Percentiles rank a stretch among this genome's conserved stretches.
Evolutionary conservation across 352 stramenopile genomes (phyloP).

Genomic region (Phytopythium ostracodes): DNA sequence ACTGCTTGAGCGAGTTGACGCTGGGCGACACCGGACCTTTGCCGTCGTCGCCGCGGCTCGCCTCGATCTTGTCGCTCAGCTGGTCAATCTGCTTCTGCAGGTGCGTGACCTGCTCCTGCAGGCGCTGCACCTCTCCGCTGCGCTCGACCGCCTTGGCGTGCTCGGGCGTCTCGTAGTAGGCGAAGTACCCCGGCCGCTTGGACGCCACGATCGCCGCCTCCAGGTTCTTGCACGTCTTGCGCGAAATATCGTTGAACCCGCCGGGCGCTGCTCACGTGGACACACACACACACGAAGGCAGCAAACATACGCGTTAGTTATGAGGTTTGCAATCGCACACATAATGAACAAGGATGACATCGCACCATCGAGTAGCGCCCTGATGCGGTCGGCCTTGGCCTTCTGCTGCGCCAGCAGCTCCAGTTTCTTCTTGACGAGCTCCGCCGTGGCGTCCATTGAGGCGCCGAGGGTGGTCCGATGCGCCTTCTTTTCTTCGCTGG

Average conservation of each 20-base stretch:
- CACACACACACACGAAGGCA: no score
- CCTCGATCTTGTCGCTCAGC: slow-evolving; percentile 48
- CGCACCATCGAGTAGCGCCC: slow-evolving; percentile 55
- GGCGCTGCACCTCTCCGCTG: slow-evolving; percentile 50
- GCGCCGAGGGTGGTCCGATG: no score
- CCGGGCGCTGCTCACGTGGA: slow-evolving; percentile 32
- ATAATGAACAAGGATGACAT: neutral
- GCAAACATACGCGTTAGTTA: neutral
- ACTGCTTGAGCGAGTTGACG: slow-evolving; percentile 68
- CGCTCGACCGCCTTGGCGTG: slow-evolving; percentile 46
- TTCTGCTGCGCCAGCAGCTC: slow-evolving; percentile 69
- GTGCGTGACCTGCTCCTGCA: slow-evolving; percentile 54
- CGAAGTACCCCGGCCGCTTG: slow-evolving; percentile 70
- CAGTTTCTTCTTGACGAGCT: slow-evolving; percentile 75
- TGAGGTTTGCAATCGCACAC: neutral
- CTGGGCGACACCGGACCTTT: slow-evolving; percentile 15
- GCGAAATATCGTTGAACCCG: slow-evolving; percentile 71
- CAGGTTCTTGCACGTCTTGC: slow-evolving; percentile 79
- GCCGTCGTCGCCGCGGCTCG: slow-evolving; percentile 4
- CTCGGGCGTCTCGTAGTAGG: slow-evolving; percentile 66
- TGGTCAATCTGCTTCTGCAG: slow-evolving; percentile 74
- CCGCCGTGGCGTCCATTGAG: slow-evolving; percentile 36
- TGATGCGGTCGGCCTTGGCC: slow-evolving; percentile 51
- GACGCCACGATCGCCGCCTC: slow-evolving; percentile 71
- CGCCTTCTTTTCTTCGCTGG: no score